Evolutionary conservation across 2,329 filamentous ascomycete species (phyloP).

Genomic region (Whalleya microplaca): DNA sequence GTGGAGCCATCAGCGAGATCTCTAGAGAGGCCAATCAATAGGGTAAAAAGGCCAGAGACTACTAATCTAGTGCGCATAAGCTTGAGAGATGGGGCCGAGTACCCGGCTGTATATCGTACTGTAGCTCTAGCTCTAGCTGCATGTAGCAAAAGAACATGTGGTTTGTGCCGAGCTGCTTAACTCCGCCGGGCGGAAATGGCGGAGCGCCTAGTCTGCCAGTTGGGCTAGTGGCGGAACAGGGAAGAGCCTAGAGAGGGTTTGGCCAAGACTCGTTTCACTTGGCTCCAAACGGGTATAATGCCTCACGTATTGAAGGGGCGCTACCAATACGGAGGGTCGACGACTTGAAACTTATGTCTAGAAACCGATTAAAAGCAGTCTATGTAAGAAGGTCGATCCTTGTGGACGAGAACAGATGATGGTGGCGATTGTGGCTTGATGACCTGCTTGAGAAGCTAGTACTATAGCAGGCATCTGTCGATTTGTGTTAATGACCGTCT

Average conservation of each 20-base stretch:
- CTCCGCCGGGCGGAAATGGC: neutral
- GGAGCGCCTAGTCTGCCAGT: neutral
- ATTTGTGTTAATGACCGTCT: neutral
- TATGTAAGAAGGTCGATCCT: neutral
- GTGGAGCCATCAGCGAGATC: conserved; percentile 26
- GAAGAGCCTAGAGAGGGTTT: too few species aligned
- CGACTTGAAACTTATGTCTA: neutral
- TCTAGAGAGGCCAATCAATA: conserved; percentile 8
- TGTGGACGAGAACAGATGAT: neutral
- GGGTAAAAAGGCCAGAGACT: neutral
- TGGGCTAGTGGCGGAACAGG: neutral
- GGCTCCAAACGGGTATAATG: too few species aligned
- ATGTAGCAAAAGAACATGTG: neutral
- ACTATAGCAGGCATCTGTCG: too few species aligned
- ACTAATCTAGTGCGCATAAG: too few species aligned
- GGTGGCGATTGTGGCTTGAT: neutral
- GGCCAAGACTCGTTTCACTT: too few species aligned
- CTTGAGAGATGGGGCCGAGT: too few species aligned
- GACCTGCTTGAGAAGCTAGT: neutral
- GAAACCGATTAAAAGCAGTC: neutral
- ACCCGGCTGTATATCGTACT: neutral
- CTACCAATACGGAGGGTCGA: neutral
- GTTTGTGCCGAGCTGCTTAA: neutral
- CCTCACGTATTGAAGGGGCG: neutral
- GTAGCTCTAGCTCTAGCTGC: neutral